A percentile compares a stretch with the other conserved stretches of the same genome.
phyloP scores from a whole-genome alignment of 2,329 filamentous ascomycete genomes.

The Exophiala bonariae region DNA sequence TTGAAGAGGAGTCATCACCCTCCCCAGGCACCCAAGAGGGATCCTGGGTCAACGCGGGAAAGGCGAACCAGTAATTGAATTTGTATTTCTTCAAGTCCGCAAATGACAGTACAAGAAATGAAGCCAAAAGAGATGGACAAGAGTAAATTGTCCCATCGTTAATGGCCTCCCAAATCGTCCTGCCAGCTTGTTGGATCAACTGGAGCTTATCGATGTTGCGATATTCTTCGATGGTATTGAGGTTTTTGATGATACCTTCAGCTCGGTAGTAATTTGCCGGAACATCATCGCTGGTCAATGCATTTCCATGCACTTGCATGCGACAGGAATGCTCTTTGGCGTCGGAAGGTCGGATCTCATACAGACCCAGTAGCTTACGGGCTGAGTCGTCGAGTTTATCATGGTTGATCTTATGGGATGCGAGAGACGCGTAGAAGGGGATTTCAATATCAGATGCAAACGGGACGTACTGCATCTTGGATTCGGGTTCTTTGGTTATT shows the following conservation, averaged over 20 bases:
- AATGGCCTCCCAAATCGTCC: conserved; percentile 96
- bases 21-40: conserved; percentile 71
- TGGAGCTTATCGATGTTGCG: conserved; percentile 76
- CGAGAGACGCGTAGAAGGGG: conserved; percentile 91
- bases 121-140: conserved; percentile 84
- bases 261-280: conserved; percentile 74
- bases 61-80: conserved; percentile 98
- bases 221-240: conserved; percentile 94
- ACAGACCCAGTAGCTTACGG: conserved; percentile 80
- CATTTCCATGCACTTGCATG: conserved; percentile 87
- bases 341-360: conserved; percentile 75
- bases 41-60: conserved; percentile 87
- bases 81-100: conserved; percentile 97
- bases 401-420: conserved; percentile 90
- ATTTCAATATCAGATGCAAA: conserved; percentile 94
- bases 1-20: conserved; percentile 25
- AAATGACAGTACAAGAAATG: conserved; percentile 86
- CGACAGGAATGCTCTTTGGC: conserved; percentile 74
- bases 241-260: conserved; percentile 92
- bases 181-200: conserved; percentile 75
- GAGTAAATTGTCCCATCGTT: conserved; percentile 95
- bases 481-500: not conserved
- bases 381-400: conserved; percentile 95
- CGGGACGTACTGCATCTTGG: conserved; percentile 72
- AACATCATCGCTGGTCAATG: conserved; percentile 77